Base-by-base conservation (phyloP, 148 eudicot genomes). In the Arctostaphylos glauca region DNA sequence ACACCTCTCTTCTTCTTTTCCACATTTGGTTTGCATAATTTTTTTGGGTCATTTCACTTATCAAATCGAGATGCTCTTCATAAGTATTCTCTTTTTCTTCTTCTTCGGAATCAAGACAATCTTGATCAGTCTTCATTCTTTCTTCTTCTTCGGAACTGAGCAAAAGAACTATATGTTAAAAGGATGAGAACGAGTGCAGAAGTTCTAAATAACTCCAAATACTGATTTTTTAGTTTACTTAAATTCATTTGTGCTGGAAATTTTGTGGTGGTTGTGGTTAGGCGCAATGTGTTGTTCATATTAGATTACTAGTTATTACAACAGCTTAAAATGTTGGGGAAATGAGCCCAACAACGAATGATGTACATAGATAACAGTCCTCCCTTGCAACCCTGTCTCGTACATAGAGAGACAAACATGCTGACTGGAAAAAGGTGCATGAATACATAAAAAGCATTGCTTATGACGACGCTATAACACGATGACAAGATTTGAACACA, bases 1-100 rank as follows among this genome's bases (percentile, higher is more conserved):
- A 19, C 49, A 55, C 82, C 79, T 80, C 60, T 23, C 43, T 16
- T 52, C 77, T 66, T 25, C 9, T 84, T 74, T 59, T 83, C 44
- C 56, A 31, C 66, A 38, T 12, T 25, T 74, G 46, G 70, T 68
- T 55, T 15, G 56, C 50, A 21, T 81, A 52, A 52, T 70, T 10
- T 68, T 76, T 19, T 18, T 25, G 13, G 50, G 5, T 76, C 9
- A 43, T 41, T 9, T 58, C 53, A 59, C 49, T 31, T 31, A 31
- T 31, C 38, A 31, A 31, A 0, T 31, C 38, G 38, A 31, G 38
- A 31, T 1, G 38, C 38, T 31, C 38, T 31, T 31, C 38, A 31
- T 31, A 31, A 31, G 38, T 31, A 0, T 31, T 31, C 38, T 31
- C 38, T 31, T 31, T 31, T 31, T 31, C 38, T 31, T 31, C 38